These are phyloP conservation scores for Heteromeles arbutifolia DNA, from an alignment of 306 rosid species.

Conservation along the genomic window DNA sequence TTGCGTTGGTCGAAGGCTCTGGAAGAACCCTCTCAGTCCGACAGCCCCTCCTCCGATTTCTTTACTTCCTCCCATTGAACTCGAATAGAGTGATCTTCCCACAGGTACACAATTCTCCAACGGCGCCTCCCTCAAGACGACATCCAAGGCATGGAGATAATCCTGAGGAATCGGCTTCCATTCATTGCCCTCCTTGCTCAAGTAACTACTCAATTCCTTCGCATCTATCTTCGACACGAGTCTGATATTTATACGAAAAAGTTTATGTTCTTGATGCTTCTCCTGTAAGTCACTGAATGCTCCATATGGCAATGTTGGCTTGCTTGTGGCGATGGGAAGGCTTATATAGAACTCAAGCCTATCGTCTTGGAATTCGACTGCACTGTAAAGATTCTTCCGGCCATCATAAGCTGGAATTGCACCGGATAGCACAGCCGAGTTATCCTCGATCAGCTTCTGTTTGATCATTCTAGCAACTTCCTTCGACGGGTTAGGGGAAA, in stretches of 20 bases:
- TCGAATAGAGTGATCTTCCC: slow-evolving; percentile 83
- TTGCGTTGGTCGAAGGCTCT: slow-evolving; percentile 93
- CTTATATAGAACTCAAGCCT: slow-evolving; percentile 76
- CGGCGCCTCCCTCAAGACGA: slow-evolving; percentile 77
- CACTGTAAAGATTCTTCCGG: slow-evolving; percentile 78
- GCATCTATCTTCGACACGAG: slow-evolving; percentile 80
- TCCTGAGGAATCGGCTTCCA: slow-evolving; percentile 96
- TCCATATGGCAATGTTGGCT: slow-evolving; percentile 27
- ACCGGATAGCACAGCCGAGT: slow-evolving; percentile 56
- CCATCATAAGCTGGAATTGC: slow-evolving; percentile 91
- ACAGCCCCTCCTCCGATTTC: slow-evolving; percentile 94
- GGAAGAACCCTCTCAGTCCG: slow-evolving; percentile 96
- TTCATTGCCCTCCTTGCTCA: slow-evolving; percentile 71
- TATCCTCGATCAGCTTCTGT: slow-evolving; percentile 62
- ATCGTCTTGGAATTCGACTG: slow-evolving; percentile 72
- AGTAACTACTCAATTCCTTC: slow-evolving; percentile 55
- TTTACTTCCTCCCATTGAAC: slow-evolving; percentile 72
- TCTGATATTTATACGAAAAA: slow-evolving; percentile 64
- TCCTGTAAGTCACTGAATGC: slow-evolving; percentile 36
- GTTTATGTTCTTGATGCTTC: slow-evolving; percentile 48
- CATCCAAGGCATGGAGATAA: slow-evolving; percentile 95
- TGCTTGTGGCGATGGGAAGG: slow-evolving; percentile 60
- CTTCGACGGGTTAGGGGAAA: slow-evolving; percentile 83
- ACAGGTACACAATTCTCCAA: slow-evolving; percentile 73
- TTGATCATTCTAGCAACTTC: slow-evolving; percentile 73